Base-by-base conservation (phyloP, 2,329 filamentous ascomycete species). In the Trichoderma sp. region DNA sequence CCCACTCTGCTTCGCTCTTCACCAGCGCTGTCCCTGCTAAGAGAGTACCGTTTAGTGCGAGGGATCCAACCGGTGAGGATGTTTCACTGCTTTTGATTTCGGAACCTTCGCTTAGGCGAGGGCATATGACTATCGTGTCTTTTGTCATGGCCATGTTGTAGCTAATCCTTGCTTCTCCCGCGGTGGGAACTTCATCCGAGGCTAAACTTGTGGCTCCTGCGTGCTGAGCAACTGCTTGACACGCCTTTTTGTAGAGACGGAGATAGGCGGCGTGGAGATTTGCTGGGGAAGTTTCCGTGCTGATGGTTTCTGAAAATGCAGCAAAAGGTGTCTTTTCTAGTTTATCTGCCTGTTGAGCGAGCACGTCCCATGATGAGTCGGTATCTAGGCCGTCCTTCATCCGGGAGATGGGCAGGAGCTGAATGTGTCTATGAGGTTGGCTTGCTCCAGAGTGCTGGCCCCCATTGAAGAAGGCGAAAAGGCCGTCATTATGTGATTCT, bases 391-490 rank as follows among this genome's bases (percentile, higher is more conserved):
- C 90, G 14, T 88, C 87, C 45, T 84, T 86, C 92, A 94, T 94
- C 21, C 86, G 84, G 8, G 89, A 86, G 0, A 94, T 87, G 0
- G 92, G 92, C 4, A 95, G 83, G n/a, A 94, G 87, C 82, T 95
- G 93, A 31, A 95, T 82, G 79, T 95, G 93, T 4, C 93, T 84
- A 80, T 94, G 93, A 14, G 92, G 89, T 81, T 95, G 93, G 78
- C 91, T 93, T 1, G 93, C 92, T 3, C 93, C 93, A 5, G 91
- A 93, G 79, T 92, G 87, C 12, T 87, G 82, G 2, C 93, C 93
- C 38, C 90, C 91, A 82, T 94, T 95, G 87, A 93, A 94, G 80
- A 93, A 93, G 0, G 89, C 91, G 78, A 89, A 93, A 2, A 93
- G 82, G 33, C 88, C 87, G 21, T 78, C 77, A 1, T 41, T 18